Evolutionary conservation across 2,329 filamentous ascomycete species (phyloP).

Genomic region (Cladophialophora immunda): DNA sequence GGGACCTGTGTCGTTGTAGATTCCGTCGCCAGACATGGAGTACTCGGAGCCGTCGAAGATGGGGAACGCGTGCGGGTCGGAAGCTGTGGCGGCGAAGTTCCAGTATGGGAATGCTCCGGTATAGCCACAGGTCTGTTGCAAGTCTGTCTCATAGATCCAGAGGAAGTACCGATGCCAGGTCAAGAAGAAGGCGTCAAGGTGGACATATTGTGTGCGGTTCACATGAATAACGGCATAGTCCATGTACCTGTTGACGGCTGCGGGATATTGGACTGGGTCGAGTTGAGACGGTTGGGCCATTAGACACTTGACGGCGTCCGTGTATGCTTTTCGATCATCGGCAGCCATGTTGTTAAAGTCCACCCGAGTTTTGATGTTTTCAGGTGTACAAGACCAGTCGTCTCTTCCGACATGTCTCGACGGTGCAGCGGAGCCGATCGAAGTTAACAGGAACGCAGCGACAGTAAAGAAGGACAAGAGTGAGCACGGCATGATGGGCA

Average conservation of each 20-base stretch:
- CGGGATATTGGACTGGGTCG: slow-evolving; percentile 43
- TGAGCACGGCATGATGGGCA: slow-evolving; percentile 33
- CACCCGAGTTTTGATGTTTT: slow-evolving; percentile 34
- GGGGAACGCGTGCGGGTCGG: slow-evolving; percentile 41
- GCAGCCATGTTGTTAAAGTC: slow-evolving; percentile 39
- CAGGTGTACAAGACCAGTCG: slow-evolving; percentile 24
- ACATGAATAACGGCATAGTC: slow-evolving; percentile 54
- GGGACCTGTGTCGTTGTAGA: slow-evolving; percentile 35
- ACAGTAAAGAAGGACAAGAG: slow-evolving; percentile 32
- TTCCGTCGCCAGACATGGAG: slow-evolving; percentile 47
- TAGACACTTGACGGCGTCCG: slow-evolving; percentile 51
- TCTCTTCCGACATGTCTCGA: slow-evolving; percentile 18
- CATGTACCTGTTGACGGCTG: slow-evolving; percentile 48
- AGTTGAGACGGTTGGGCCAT: slow-evolving; percentile 45
- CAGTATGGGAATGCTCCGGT: slow-evolving; percentile 55
- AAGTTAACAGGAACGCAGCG: slow-evolving; percentile 26
- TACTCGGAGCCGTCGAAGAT: slow-evolving; percentile 51
- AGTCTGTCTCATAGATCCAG: slow-evolving; percentile 53
- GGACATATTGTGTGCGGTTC: slow-evolving; percentile 48
- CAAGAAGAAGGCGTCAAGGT: slow-evolving; percentile 50
- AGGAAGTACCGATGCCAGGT: slow-evolving; percentile 58
- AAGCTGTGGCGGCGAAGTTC: slow-evolving; percentile 47
- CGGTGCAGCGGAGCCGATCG: slow-evolving; percentile 26
- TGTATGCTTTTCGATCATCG: slow-evolving; percentile 45
- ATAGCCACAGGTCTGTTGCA: slow-evolving; percentile 57